Percentiles rank a stretch among this genome's conserved stretches.
Evolutionary conservation across 2,329 filamentous ascomycete species (phyloP).

Genomic region (Clathrospora elynae): DNA sequence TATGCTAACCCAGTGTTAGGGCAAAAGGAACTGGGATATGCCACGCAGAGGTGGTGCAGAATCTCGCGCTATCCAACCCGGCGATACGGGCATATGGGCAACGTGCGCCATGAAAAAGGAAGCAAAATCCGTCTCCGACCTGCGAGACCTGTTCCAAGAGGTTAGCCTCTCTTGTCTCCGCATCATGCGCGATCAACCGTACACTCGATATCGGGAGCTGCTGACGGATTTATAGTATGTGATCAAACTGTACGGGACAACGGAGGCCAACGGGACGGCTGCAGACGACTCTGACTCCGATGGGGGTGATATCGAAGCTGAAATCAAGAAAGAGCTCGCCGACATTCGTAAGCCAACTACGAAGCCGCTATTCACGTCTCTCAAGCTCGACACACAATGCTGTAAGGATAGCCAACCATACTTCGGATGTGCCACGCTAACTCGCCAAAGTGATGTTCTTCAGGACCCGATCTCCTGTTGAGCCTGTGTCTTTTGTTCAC

Average conservation of each 20-base stretch:
- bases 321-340: constrained; percentile 73
- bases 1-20: constrained; percentile 36
- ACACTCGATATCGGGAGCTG: constrained; percentile 1
- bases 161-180: constrained; percentile 52
- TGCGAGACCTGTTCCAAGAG: constrained; percentile 69
- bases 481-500: constrained; percentile 65
- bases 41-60: constrained; percentile 44
- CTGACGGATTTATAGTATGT: constrained; percentile 66
- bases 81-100: constrained; percentile 77
- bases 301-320: constrained; percentile 68
- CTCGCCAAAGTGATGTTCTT: constrained; percentile 60
- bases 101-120: constrained; percentile 76
- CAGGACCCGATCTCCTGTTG: constrained; percentile 60
- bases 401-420: constrained; percentile 46
- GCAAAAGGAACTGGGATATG: constrained; percentile 53
- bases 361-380: constrained; percentile 57
- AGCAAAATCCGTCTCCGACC: constrained; percentile 69
- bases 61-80: constrained; percentile 61
- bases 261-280: constrained; percentile 47
- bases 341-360: constrained; percentile 60
- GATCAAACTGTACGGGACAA: constrained; percentile 57
- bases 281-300: constrained; percentile 46
- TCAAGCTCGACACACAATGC: constrained; percentile 62
- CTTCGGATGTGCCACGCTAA: constrained; percentile 17
- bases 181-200: background rate